Conservation (phyloP, 192 early-diverging fungal species). For the Coemansia sp. region DNA sequence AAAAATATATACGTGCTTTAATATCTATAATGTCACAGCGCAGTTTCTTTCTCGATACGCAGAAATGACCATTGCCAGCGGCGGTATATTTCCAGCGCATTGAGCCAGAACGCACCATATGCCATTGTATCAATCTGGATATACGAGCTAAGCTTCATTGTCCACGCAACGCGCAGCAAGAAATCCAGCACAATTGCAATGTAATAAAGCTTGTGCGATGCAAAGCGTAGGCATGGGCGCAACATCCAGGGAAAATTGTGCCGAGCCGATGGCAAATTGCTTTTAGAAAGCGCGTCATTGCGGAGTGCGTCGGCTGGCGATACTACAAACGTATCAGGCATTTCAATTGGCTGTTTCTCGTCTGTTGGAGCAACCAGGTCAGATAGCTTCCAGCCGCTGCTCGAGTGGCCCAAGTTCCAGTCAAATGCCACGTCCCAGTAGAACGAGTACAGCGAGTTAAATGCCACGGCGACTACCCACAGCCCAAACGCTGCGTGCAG, state of each 20-base stretch:
- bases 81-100: conserved; percentile 76
- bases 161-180: conserved; percentile 83
- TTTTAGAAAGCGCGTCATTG: background rate
- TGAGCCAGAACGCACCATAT: conserved; percentile 73
- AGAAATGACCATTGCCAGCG: conserved; percentile 97
- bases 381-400: conserved; percentile 35
- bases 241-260: conserved; percentile 37
- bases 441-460: conserved; percentile 91
- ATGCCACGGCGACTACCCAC: conserved; percentile 66
- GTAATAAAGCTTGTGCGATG: conserved; percentile 67
- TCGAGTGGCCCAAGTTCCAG: conserved; percentile 69
- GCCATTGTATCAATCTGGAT: conserved; percentile 65
- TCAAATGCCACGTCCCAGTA: conserved; percentile 96
- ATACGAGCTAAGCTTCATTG: conserved; percentile 67
- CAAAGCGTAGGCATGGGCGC: conserved; percentile 68
- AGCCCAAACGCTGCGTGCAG: conserved; percentile 27
- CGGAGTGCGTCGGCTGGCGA: background rate
- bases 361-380: conserved; percentile 23
- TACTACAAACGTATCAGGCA: background rate
- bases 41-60: conserved; percentile 69
- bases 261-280: background rate
- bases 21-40: background rate
- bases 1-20: background rate
- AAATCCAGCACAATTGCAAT: conserved; percentile 77
- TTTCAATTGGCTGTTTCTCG: background rate